Percentiles rank a stretch among this genome's conserved stretches.
phyloP scores from a whole-genome alignment of 495 filamentous ascomycete species.

The Hypoxylon lienhwacheense region DNA sequence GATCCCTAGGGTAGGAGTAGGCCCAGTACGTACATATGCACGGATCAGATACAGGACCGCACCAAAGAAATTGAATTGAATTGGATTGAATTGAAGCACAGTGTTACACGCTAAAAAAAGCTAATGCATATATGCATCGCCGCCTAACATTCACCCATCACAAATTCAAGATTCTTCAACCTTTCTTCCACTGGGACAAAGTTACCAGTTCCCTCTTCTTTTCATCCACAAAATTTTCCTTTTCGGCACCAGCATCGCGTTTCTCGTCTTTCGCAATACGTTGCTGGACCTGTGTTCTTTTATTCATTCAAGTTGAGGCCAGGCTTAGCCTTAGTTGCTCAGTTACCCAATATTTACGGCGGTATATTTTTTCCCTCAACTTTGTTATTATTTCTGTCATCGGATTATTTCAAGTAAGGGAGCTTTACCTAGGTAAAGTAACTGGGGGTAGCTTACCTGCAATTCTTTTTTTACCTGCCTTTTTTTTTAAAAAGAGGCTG shows the following conservation, averaged over 20 bases:
- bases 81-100: too few species aligned
- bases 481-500: slow-evolving; percentile 34
- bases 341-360: slow-evolving; percentile 8
- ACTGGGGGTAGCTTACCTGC: background rate
- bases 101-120: too few species aligned
- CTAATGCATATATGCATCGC: slow-evolving; percentile 36
- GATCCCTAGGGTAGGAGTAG: too few species aligned
- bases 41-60: too few species aligned
- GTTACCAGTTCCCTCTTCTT: slow-evolving; percentile 2
- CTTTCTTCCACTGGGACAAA: slow-evolving; percentile 7
- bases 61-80: too few species aligned
- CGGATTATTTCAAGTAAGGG: slow-evolving; percentile 22
- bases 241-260: too few species aligned
- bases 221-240: slow-evolving; percentile 14
- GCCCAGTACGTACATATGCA: too few species aligned
- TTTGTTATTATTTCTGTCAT: slow-evolving; percentile 15
- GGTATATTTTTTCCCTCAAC: background rate
- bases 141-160: slow-evolving; percentile 32
- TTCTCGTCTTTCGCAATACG: slow-evolving; percentile 2
- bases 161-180: slow-evolving; percentile 20
- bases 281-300: background rate
- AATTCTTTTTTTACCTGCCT: background rate
- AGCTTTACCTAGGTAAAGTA: slow-evolving; percentile 15
- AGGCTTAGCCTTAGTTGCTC: background rate
- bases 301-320: slow-evolving; percentile 5